phyloP scores from a whole-genome alignment of 2,329 filamentous ascomycete genomes.

The Ceratocystis variospora region DNA sequence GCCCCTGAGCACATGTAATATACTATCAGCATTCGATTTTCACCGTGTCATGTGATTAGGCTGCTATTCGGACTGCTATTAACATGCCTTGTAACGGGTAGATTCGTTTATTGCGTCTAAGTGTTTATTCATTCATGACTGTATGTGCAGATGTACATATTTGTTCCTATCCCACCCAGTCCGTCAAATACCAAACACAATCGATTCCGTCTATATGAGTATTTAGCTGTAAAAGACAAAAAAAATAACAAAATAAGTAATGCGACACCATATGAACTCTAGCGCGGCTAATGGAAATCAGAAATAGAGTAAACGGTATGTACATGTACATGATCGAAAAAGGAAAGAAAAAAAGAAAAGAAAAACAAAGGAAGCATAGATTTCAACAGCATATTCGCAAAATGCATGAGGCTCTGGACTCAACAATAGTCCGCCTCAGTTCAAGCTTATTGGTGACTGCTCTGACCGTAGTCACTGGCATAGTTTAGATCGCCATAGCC shows the following conservation, averaged over 20 bases:
- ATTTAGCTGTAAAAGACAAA: neutral
- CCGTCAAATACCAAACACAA: neutral
- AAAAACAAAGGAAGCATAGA: neutral
- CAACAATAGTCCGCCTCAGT: neutral
- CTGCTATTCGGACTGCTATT: neutral
- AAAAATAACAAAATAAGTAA: neutral
- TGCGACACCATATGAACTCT: neutral
- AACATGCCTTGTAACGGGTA: neutral
- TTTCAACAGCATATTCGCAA: neutral
- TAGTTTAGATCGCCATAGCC: slow-evolving; percentile 43
- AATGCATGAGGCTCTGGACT: neutral
- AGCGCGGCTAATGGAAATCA: neutral
- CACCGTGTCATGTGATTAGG: neutral
- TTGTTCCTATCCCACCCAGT: slow-evolving; percentile 1
- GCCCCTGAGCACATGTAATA: neutral
- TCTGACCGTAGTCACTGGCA: slow-evolving; percentile 36
- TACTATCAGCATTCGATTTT: neutral
- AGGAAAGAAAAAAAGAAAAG: neutral
- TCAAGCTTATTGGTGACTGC: slow-evolving; percentile 24
- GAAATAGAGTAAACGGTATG: neutral
- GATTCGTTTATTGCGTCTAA: neutral
- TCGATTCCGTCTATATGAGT: neutral
- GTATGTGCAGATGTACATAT: neutral
- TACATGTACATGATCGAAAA: neutral
- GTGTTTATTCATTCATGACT: neutral